Percentiles rank a stretch among this genome's conserved stretches.
phyloP scores from a whole-genome alignment of 2,329 filamentous ascomycete genomes.

The Fusarium sp. region DNA sequence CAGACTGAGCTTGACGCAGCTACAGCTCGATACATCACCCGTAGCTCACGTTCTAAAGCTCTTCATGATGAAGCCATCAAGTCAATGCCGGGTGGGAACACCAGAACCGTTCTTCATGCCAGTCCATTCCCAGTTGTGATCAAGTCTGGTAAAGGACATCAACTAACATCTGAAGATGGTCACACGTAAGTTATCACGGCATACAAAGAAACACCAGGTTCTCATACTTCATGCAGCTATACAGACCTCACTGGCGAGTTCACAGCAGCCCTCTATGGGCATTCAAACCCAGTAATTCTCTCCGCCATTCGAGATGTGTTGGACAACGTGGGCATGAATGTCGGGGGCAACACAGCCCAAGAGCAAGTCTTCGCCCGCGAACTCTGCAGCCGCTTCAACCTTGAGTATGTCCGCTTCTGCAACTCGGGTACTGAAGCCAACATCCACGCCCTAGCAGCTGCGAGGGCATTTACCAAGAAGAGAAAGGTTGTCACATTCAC shows the following conservation, averaged over 20 bases:
- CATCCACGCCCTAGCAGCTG: conserved; percentile 68
- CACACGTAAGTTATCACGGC: conserved; percentile 47
- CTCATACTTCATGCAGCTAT: conserved; percentile 56
- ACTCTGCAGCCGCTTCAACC: conserved; percentile 66
- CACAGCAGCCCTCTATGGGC: conserved; percentile 75
- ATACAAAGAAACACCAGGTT: too few relatives aligned
- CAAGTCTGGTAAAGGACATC: conserved; percentile 53
- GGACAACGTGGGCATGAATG: conserved; percentile 63
- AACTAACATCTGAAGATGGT: conserved; percentile 59
- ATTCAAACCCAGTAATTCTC: conserved; percentile 69
- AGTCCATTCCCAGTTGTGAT: conserved; percentile 61
- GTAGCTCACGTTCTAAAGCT: conserved; percentile 56
- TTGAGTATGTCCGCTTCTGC: conserved; percentile 71
- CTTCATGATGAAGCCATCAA: conserved; percentile 56
- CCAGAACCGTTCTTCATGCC: conserved; percentile 60
- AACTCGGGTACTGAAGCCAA: conserved; percentile 78
- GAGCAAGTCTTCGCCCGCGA: conserved; percentile 66
- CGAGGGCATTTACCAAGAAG: conserved; percentile 61
- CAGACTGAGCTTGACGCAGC: conserved; percentile 52
- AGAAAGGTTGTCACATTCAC: conserved; percentile 65
- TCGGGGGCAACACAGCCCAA: conserved; percentile 65
- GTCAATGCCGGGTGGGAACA: conserved; percentile 62
- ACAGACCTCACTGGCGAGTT: conserved; percentile 73
- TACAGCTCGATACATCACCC: conserved; percentile 51
- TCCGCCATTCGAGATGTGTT: conserved; percentile 62